A percentile compares a stretch with the other conserved stretches of the same genome.
Conservation (phyloP, 495 filamentous ascomycete genomes). For the Penicillium paxilli region DNA sequence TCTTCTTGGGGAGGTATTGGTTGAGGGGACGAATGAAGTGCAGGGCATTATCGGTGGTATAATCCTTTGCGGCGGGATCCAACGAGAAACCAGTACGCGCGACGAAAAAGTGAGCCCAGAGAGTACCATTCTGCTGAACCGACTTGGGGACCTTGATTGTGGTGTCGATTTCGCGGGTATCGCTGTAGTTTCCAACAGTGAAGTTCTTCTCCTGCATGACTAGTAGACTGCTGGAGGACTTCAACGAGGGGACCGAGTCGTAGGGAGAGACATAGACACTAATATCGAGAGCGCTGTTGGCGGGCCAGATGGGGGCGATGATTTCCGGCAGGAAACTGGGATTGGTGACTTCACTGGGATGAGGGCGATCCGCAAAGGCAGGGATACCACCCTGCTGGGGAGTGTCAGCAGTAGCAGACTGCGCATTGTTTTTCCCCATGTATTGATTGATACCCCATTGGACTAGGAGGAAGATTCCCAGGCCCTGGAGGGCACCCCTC, state of each 20-base stretch:
- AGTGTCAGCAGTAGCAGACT: conserved; percentile 41
- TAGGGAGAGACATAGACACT: conserved; percentile 80
- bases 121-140: conserved; percentile 88
- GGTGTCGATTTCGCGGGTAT: conserved; percentile 76
- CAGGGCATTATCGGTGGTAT: conserved; percentile 71
- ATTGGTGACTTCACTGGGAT: conserved; percentile 56
- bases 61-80: conserved; percentile 71
- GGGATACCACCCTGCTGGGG: conserved; percentile 58
- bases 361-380: conserved; percentile 63
- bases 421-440: conserved; percentile 47
- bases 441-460: conserved; percentile 64
- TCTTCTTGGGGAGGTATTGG: conserved; percentile 89
- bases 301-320: conserved; percentile 85
- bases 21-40: conserved; percentile 85
- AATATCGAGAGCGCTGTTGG: conserved; percentile 77
- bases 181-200: conserved; percentile 75
- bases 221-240: conserved; percentile 53
- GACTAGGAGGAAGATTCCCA: conserved; percentile 68
- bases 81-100: conserved; percentile 69
- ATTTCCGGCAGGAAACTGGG: conserved; percentile 75
- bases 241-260: conserved; percentile 65
- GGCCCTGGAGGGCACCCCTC: conserved; percentile 59
- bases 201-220: conserved; percentile 82
- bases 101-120: conserved; percentile 93
- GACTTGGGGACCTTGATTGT: conserved; percentile 72